Base-by-base conservation (phyloP, 2,329 filamentous ascomycete genomes). In the Xylaria sp. region DNA sequence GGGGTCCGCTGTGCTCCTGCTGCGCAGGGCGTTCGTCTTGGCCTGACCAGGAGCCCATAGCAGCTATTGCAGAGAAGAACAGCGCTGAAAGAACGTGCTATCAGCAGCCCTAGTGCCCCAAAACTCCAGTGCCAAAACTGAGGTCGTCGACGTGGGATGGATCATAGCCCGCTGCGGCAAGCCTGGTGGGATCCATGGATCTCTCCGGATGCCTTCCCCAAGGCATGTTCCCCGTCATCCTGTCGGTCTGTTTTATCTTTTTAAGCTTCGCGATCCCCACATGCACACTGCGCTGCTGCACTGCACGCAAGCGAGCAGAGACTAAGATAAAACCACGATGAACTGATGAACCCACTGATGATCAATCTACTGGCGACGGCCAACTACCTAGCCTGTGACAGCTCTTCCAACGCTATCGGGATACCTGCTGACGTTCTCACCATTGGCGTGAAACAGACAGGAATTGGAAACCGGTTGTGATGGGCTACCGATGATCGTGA, bases 371-470 rank as follows among this genome's bases (percentile, higher is more conserved):
- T 29, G 22, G 37, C 40, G 50, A 57, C 44, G 43, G 43, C 44
- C 50, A 54, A 37, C n/a, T n/a, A n/a, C 44, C 2, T 48, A 45
- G 39, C 40, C 8, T 39, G 17, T 42, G 17, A 29, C 44, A 40
- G 43, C 44, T 54, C 54, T 49, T 47, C 29, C 18, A 43, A 48
- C 55, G 19, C 51, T 52, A 54, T 51, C 40, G 34, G 47, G 39
- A 13, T 13, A 13, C 9, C 29, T 29, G 41, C 26, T 50, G 16
- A 50, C 42, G 44, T 22, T 38, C 38, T 51, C 29, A 45, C 19
- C 38, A 46, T 50, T 41, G 49, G 48, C 26, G 39, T 52, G 46
- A 55, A 55, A 50, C 52, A 7, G 19, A 24, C 24, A 39, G 34
- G 44, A 24, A 50, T 43, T 50, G 19, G 38, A 50, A 48, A 58